Evolutionary conservation across 805 yeast species (phyloP).

Genomic region (Teunomyces aglyptinius): DNA sequence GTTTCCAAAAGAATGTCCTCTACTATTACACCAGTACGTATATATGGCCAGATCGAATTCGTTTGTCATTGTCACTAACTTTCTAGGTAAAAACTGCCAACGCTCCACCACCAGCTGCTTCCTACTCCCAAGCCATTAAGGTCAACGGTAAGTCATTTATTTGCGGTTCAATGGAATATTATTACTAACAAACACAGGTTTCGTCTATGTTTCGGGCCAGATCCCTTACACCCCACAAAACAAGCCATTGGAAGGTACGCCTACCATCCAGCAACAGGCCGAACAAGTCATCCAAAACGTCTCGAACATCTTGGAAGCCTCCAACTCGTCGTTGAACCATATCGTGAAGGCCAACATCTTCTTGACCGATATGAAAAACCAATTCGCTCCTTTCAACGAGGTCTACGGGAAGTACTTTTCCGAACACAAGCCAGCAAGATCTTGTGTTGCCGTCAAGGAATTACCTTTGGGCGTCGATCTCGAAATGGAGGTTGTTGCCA

Average conservation of each 20-base stretch:
- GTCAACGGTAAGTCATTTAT: constrained; percentile 51
- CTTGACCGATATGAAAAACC: constrained; percentile 79
- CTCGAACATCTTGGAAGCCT: constrained; percentile 71
- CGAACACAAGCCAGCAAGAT: constrained; percentile 90
- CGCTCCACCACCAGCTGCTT: constrained; percentile 97
- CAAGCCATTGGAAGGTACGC: constrained; percentile 68
- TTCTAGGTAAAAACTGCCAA: constrained; percentile 57
- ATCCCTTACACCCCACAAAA: constrained; percentile 85
- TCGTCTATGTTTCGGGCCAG: constrained; percentile 92
- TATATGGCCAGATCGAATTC: no score
- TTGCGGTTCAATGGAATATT: no score
- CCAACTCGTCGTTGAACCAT: constrained; percentile 79
- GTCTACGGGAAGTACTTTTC: constrained; percentile 79
- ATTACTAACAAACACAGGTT: constrained; percentile 44
- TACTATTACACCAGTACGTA: constrained; percentile 31
- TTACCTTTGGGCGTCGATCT: constrained; percentile 85
- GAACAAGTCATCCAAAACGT: constrained; percentile 72
- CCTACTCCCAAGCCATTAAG: constrained; percentile 94
- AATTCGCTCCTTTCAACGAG: constrained; percentile 80
- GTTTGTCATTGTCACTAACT: constrained; percentile 11
- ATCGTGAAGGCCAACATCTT: constrained; percentile 87
- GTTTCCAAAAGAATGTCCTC: constrained; percentile 26
- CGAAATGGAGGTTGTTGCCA: constrained; percentile 92
- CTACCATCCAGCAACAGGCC: constrained; percentile 69
- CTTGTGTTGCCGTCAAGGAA: constrained; percentile 92